Evolutionary conservation across 2,329 filamentous ascomycete genomes (phyloP), one percentile per base, ranked within the genome.

Genomic region (Bipolaris victoriae): DNA sequence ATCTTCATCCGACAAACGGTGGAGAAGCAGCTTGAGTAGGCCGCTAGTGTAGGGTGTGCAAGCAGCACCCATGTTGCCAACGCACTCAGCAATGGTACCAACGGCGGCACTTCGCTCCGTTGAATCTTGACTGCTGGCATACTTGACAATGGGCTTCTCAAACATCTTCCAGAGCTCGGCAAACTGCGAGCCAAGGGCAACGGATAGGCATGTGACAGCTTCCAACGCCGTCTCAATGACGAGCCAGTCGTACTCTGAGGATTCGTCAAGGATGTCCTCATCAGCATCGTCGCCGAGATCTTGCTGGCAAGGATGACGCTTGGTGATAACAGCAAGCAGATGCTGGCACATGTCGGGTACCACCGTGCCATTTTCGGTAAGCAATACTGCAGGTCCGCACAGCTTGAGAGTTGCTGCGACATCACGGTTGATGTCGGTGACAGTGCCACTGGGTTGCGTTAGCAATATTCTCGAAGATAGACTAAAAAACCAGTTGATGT

Each of bases 161-260:
- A 97, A 97, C 69, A 96, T 88, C 83, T 96, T 96, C 92, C 92
- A 98, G 61, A 97, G 83, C 81, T 97, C 90, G 54, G 84, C 84
- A 70, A 97, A 98, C 66, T 88, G 87, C 20, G 84, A 77, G 37
- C 95, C 95, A 13, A 98, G 87, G 31, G 92, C 92, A 45, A 87
- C 86, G 18, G 93, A 88, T 39, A 98, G 85, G 36, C 91, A 92
- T 49, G 92, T 91, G 49, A 97, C 83, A 45, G 96, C 92, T 65
- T 98, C 95, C 53, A 98, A 86, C 35, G 92, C 93, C 9, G 92
- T 97, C 80, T 99, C 95, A 52, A 98, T 90, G 49, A 97, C 89
- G 16, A 97, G 86, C 95, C 95, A 98, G 81, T 98, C 95, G 71
- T 96, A 97, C 80, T 99, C 95, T 2, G 94, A 96, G 29, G 90